Conservation (phyloP, 306 rosid species). For the Gastrolobium bilobum region DNA sequence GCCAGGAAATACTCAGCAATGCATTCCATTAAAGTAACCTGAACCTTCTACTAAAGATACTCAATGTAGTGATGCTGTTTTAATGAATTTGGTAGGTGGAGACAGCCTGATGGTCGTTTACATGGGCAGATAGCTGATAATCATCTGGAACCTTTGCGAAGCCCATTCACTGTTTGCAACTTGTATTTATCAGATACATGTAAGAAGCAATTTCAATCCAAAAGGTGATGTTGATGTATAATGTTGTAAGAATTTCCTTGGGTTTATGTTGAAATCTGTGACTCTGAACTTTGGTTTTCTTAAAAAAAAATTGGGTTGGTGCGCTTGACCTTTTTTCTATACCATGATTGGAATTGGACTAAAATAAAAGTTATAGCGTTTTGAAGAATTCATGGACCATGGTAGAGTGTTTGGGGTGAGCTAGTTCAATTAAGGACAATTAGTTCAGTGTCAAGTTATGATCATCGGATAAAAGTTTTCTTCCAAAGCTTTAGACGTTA, state of each 20-base stretch:
- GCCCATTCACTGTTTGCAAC: constrained; percentile 4
- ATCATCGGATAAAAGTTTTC: neutral
- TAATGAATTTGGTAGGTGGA: constrained; percentile 19
- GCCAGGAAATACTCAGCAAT: neutral
- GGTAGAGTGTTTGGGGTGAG: neutral
- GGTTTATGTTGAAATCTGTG: neutral
- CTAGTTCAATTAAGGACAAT: neutral
- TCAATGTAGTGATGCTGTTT: constrained; percentile 27
- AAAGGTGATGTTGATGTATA: no score
- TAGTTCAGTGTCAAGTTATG: neutral
- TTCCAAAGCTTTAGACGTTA: neutral
- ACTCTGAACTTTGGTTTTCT: neutral
- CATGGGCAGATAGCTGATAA: constrained; percentile 31
- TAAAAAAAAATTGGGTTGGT: neutral
- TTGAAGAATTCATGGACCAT: neutral
- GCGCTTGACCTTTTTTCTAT: neutral
- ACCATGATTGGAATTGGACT: constrained; percentile 11
- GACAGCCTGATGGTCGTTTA: neutral
- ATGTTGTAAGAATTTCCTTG: neutral
- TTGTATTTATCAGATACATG: neutral
- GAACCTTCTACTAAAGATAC: constrained; percentile 16
- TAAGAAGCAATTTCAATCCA: no score
- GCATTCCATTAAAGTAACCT: constrained; percentile 14
- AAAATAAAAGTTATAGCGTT: neutral
- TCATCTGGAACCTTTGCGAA: constrained; percentile 8